A percentile compares a stretch with the other conserved stretches of the same genome.
phyloP scores from a whole-genome alignment of 169 alveolate species.

The Babesia ovis region DNA sequence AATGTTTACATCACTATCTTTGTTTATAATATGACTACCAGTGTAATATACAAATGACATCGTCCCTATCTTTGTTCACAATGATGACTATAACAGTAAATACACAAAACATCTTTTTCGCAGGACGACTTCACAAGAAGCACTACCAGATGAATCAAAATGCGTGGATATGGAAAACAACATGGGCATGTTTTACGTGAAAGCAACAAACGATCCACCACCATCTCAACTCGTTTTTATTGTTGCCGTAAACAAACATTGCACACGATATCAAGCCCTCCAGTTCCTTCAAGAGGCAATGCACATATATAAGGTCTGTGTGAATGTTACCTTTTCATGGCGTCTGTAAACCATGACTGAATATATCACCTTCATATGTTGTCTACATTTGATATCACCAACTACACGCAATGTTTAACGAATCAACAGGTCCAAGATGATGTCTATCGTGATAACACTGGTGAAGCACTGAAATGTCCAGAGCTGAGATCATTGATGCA shows the following conservation, averaged over 20 bases:
- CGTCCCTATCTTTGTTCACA: no score
- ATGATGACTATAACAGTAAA: no score
- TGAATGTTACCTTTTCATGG: no score
- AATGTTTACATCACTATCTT: no score
- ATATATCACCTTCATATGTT: no score
- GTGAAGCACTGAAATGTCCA: constrained; percentile 46
- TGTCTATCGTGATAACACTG: constrained; percentile 48
- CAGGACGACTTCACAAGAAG: constrained; percentile 67
- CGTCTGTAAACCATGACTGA: no score
- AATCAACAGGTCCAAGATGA: constrained; percentile 28
- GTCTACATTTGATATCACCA: background rate
- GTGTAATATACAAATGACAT: no score
- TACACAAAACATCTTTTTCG: no score
- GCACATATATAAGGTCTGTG: constrained; percentile 50
- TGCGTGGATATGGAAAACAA: constrained; percentile 68
- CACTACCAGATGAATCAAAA: constrained; percentile 64
- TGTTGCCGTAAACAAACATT: constrained; percentile 59
- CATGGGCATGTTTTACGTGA: constrained; percentile 68
- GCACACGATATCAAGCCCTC: constrained; percentile 63
- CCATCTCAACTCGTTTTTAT: constrained; percentile 65
- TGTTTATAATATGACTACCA: no score
- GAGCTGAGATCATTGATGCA: constrained; percentile 46
- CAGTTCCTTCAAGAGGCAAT: constrained; percentile 64
- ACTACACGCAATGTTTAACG: background rate
- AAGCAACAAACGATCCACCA: constrained; percentile 56